Percentiles rank a stretch among this genome's conserved stretches.
phyloP scores from a whole-genome alignment of 2,329 filamentous ascomycete genomes.

The Colletotrichum phormii region DNA sequence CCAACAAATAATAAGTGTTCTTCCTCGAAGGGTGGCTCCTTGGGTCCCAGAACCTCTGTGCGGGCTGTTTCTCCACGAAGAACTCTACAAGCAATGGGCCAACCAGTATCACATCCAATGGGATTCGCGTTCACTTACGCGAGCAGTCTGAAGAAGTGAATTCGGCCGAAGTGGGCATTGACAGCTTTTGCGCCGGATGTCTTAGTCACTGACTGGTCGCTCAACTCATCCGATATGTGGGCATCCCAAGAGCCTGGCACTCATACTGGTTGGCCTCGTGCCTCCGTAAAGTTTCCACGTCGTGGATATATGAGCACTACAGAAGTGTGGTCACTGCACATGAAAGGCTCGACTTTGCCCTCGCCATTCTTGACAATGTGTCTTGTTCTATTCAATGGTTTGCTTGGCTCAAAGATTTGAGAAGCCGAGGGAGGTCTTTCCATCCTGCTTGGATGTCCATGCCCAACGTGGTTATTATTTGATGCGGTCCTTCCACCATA shows the following conservation, averaged over 20 bases:
- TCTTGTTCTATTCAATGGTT: too few species aligned
- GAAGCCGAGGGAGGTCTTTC: background rate
- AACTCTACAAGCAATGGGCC: background rate
- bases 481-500: background rate
- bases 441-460: background rate
- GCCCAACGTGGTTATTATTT: background rate
- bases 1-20: background rate
- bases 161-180: conserved; percentile 5
- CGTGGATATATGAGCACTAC: background rate
- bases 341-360: background rate
- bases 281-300: background rate
- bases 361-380: background rate
- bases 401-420: background rate
- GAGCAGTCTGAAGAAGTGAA: background rate
- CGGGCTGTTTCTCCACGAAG: background rate
- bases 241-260: background rate
- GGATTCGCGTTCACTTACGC: background rate
- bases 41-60: background rate
- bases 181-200: background rate
- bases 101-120: background rate
- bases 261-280: background rate
- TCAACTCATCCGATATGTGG: conserved; percentile 9
- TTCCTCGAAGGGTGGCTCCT: background rate
- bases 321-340: background rate
- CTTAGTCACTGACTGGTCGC: background rate